These are phyloP conservation scores for Trichoderma koningii DNA, from an alignment of 2,329 filamentous ascomycete species.

Conservation along the genomic window DNA sequence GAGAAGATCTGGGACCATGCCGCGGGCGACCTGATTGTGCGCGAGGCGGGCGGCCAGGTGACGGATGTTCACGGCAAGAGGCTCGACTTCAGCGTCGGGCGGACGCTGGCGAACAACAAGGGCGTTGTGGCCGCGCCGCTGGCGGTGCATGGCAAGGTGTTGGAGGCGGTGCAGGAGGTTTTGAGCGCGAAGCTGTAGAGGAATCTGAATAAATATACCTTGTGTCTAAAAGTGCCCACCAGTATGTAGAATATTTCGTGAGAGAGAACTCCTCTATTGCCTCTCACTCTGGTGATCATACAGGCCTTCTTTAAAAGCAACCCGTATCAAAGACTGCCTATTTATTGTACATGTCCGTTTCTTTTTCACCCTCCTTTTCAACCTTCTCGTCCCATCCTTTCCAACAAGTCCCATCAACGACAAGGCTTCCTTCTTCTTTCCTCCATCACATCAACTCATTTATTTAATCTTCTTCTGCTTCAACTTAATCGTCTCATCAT, in stretches of 20 bases:
- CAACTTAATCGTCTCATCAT: slow-evolving; percentile 95
- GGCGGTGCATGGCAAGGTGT: slow-evolving; percentile 72
- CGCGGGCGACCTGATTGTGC: slow-evolving; percentile 88
- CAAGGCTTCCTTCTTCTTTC: not conserved
- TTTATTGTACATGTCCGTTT: slow-evolving; percentile 17
- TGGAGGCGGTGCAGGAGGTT: slow-evolving; percentile 81
- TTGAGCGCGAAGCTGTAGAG: slow-evolving; percentile 48
- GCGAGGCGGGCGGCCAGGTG: slow-evolving; percentile 89
- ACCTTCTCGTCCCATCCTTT: not conserved
- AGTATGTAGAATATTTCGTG: slow-evolving; percentile 32
- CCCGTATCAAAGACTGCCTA: slow-evolving; percentile 26
- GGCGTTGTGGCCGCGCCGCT: slow-evolving; percentile 87
- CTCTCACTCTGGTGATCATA: slow-evolving; percentile 34
- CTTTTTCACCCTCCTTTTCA: not conserved
- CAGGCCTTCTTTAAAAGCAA: slow-evolving; percentile 35
- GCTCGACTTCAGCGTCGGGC: slow-evolving; percentile 82
- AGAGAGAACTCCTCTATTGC: not conserved
- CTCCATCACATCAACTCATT: slow-evolving; percentile 31
- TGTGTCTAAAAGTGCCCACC: not conserved
- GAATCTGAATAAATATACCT: slow-evolving; percentile 2
- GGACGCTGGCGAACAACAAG: slow-evolving; percentile 87
- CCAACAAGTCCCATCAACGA: not conserved
- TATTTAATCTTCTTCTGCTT: slow-evolving; percentile 98
- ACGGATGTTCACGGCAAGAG: slow-evolving; percentile 84
- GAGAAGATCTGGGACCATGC: slow-evolving; percentile 99